phyloP scores from a whole-genome alignment of 345 rosid genomes.

The Stellera chamaejasme region DNA sequence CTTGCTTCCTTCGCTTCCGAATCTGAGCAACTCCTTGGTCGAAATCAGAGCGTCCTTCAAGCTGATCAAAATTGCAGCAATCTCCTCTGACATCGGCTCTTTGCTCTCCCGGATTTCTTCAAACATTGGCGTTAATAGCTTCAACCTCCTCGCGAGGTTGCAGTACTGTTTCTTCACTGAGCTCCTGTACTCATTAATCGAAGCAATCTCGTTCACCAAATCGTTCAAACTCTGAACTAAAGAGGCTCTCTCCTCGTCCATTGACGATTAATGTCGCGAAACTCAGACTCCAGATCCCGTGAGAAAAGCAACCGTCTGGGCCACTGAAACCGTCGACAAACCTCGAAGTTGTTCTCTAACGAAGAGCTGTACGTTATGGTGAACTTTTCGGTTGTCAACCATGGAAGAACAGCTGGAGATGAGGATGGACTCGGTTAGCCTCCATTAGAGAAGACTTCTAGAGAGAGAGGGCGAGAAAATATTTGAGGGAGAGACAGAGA shows the following conservation, averaged over 20 bases:
- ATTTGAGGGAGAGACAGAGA: too few species aligned
- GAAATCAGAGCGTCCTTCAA: slow-evolving; percentile 43
- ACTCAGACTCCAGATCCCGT: slow-evolving; percentile 6
- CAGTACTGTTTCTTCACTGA: slow-evolving; percentile 69
- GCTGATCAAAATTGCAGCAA: slow-evolving; percentile 30
- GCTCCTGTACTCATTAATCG: slow-evolving; percentile 47
- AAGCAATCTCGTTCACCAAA: slow-evolving; percentile 55
- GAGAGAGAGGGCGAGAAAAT: too few species aligned
- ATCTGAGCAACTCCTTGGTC: slow-evolving; percentile 59
- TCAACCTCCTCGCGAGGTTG: slow-evolving; percentile 70
- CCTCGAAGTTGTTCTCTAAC: too few species aligned
- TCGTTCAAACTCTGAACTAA: slow-evolving; percentile 50
- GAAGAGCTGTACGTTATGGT: too few species aligned
- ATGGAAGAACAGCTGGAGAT: too few species aligned
- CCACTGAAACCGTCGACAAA: too few species aligned
- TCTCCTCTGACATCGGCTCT: slow-evolving; percentile 45
- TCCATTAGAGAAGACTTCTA: too few species aligned
- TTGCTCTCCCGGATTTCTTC: slow-evolving; percentile 71
- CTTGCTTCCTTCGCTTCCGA: slow-evolving; percentile 85
- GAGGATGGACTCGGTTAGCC: too few species aligned
- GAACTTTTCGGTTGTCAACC: too few species aligned
- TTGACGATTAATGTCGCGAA: slow-evolving; percentile 3
- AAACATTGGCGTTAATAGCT: slow-evolving; percentile 73
- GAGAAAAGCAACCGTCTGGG: neutral
- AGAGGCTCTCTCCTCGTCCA: slow-evolving; percentile 52